A percentile compares a stretch with the other conserved stretches of the same genome.
Conservation (phyloP, 139 green algal species). For the Tetraselmis chui region DNA sequence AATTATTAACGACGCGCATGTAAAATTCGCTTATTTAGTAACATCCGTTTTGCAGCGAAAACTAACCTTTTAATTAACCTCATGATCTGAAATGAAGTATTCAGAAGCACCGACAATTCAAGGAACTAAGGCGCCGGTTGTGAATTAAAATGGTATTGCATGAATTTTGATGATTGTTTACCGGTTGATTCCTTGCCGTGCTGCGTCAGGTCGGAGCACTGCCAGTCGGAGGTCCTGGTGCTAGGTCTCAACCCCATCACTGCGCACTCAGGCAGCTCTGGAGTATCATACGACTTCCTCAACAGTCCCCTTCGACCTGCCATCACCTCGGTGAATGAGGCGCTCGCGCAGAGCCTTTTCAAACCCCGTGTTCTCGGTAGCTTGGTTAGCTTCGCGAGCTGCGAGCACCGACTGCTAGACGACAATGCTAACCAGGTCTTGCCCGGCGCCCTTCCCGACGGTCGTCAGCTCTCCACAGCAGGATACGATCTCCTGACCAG, state of each 20-base stretch:
- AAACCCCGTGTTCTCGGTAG: no score
- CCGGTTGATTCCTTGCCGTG: no score
- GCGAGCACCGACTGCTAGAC: neutral
- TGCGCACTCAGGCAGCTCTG: neutral
- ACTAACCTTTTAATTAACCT: no score
- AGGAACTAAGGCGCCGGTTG: no score
- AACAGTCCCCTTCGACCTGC: neutral
- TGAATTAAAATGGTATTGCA: no score
- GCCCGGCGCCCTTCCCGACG: neutral
- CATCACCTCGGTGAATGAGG: neutral
- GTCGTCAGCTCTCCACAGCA: neutral
- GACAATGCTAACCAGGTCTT: neutral
- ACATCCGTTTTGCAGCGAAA: no score
- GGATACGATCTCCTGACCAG: neutral
- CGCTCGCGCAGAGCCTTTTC: neutral
- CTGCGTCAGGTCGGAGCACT: neutral
- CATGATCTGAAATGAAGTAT: no score
- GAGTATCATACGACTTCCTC: neutral
- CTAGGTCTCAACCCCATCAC: neutral
- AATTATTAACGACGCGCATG: no score
- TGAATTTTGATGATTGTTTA: no score
- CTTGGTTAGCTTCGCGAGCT: neutral
- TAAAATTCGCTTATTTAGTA: no score
- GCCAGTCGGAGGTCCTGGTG: neutral
- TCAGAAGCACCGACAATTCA: no score